phyloP scores from a whole-genome alignment of 208 protist genomes.

The Sergeia podlipaevii region DNA sequence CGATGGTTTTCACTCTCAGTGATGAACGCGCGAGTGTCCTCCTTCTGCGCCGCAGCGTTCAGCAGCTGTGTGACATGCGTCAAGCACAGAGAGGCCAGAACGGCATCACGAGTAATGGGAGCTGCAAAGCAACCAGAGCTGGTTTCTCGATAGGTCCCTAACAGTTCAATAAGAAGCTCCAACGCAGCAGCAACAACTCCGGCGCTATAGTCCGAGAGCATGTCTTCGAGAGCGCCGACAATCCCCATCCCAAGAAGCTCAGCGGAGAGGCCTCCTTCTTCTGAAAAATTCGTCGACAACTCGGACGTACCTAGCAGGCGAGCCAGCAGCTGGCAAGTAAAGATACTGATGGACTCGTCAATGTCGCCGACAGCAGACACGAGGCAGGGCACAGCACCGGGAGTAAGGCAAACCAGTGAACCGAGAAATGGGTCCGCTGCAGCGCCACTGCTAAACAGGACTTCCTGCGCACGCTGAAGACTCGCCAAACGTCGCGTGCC shows the following conservation, averaged over 20 bases:
- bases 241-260: slow-evolving; percentile 19
- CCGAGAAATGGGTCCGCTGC: background rate
- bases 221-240: slow-evolving; percentile 28
- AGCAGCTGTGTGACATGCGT: slow-evolving; percentile 8
- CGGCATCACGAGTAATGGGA: slow-evolving; percentile 6
- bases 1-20: slow-evolving; percentile 5
- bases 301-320: background rate
- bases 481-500: slow-evolving; percentile 6
- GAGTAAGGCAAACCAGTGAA: slow-evolving; percentile 4
- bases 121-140: no score
- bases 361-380: slow-evolving; percentile 10
- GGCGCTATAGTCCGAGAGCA: slow-evolving; percentile 29
- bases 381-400: slow-evolving; percentile 7
- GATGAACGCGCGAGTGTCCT: slow-evolving; percentile 6
- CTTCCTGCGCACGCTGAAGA: background rate
- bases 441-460: background rate
- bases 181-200: slow-evolving; percentile 23
- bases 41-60: slow-evolving; percentile 15
- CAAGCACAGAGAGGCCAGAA: slow-evolving; percentile 23
- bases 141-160: no score
- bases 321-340: background rate
- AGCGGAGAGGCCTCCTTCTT: slow-evolving; percentile 18
- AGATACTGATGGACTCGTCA: slow-evolving; percentile 2
- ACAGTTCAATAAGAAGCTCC: slow-evolving; percentile 11
- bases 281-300: slow-evolving; percentile 9